A percentile compares a stretch with the other conserved stretches of the same genome.
Evolutionary conservation across 1,139 yeast genomes (phyloP).

Genomic region (Pichia kudriavzevii): DNA sequence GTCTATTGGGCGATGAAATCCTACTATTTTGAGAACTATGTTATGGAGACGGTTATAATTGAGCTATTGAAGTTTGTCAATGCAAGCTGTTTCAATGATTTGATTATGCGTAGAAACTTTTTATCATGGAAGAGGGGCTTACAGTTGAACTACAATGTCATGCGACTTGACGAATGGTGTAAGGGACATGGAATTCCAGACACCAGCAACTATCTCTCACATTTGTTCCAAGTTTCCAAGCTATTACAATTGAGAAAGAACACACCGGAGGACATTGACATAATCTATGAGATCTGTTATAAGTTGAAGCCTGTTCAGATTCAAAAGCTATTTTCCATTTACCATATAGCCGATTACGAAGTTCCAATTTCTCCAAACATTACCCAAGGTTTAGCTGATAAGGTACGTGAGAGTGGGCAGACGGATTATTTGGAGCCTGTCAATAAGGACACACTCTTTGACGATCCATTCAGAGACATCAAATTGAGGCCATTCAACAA

Average conservation of each 20-base stretch:
- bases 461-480: constrained; percentile 81
- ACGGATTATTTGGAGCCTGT: constrained; percentile 65
- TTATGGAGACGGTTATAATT: constrained; percentile 75
- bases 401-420: constrained; percentile 60
- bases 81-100: constrained; percentile 90
- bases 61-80: constrained; percentile 85
- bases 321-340: constrained; percentile 84
- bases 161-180: constrained; percentile 98
- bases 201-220: constrained; percentile 81
- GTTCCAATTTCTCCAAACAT: constrained; percentile 85
- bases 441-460: constrained; percentile 75
- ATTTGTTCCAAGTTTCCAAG: constrained; percentile 89
- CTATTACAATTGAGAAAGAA: constrained; percentile 86
- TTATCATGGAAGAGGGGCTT: constrained; percentile 97
- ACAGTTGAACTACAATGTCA: constrained; percentile 92
- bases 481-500: constrained; percentile 79
- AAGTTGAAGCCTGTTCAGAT: constrained; percentile 90
- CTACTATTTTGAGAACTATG: constrained; percentile 79
- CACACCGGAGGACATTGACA: constrained; percentile 83
- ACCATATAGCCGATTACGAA: constrained; percentile 91
- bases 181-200: constrained; percentile 89
- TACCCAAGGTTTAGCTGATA: constrained; percentile 74
- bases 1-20: constrained; percentile 93
- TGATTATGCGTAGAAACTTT: constrained; percentile 91
- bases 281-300: constrained; percentile 91